These are phyloP conservation scores for Suillus variegatus DNA, from an alignment of 768 basidiomycete species.

Conservation along the genomic window DNA sequence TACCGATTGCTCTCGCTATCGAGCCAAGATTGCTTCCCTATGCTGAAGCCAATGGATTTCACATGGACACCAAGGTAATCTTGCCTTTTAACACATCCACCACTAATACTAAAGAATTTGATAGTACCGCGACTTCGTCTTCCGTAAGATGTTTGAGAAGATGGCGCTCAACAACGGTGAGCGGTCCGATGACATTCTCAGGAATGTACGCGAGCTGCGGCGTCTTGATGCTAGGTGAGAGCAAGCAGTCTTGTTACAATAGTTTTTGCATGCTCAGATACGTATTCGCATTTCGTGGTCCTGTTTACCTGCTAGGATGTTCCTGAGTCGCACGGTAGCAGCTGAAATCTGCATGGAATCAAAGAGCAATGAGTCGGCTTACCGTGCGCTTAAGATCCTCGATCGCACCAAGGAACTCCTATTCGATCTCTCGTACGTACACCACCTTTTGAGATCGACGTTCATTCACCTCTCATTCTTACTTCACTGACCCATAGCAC, in stretches of 20 bases:
- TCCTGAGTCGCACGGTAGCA: conserved; percentile 79
- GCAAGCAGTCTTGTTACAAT: background rate
- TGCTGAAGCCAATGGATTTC: conserved; percentile 73
- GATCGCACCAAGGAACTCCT: conserved; percentile 64
- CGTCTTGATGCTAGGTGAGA: conserved; percentile 67
- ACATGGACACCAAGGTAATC: conserved; percentile 73
- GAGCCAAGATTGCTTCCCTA: conserved; percentile 75
- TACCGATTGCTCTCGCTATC: conserved; percentile 74
- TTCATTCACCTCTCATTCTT: background rate
- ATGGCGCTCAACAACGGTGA: conserved; percentile 47
- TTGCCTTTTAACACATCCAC: conserved; percentile 5
- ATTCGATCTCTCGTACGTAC: conserved; percentile 68
- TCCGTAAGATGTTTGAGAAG: conserved; percentile 83
- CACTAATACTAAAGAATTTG: conserved; percentile 9
- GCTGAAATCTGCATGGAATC: conserved; percentile 84
- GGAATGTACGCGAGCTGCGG: conserved; percentile 72
- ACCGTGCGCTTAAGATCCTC: conserved; percentile 65
- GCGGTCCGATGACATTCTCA: conserved; percentile 61
- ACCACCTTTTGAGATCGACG: background rate
- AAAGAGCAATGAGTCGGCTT: conserved; percentile 68
- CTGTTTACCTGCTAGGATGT: conserved; percentile 55
- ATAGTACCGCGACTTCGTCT: conserved; percentile 84
- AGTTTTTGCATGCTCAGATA: conserved; percentile 9
- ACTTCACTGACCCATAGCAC: conserved; percentile 19
- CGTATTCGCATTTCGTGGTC: conserved; percentile 2